Evolutionary conservation across 306 rosid species (phyloP).

Genomic region (Sechiopsis laciniata): DNA sequence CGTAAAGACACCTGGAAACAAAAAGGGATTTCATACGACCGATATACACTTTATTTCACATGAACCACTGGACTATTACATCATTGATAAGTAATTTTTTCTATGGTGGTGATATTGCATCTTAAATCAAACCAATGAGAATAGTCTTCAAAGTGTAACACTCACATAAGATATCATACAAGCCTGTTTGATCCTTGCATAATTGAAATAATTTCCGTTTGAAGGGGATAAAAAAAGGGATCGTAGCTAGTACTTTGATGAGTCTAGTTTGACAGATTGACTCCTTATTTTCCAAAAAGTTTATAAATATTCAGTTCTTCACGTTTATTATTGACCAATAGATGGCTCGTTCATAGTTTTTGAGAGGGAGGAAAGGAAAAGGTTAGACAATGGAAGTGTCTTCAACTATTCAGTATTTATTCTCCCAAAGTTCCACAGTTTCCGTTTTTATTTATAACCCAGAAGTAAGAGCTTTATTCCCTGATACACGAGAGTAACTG

Average conservation of each 20-base stretch:
- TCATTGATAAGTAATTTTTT: neutral
- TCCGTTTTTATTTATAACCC: too few relatives aligned
- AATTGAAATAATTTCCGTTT: neutral
- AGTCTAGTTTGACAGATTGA: too few relatives aligned
- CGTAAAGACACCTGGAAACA: slow-evolving; percentile 66
- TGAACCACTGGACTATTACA: neutral
- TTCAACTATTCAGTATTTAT: neutral
- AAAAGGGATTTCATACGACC: slow-evolving; percentile 20
- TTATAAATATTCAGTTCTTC: too few relatives aligned
- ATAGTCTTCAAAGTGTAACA: neutral
- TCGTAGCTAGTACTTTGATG: too few relatives aligned
- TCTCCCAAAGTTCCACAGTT: neutral
- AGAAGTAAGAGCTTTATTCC: too few relatives aligned
- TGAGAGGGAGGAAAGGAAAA: neutral
- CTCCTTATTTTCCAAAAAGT: too few relatives aligned
- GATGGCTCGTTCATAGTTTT: neutral
- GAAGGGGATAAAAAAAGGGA: too few relatives aligned
- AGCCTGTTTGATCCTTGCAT: neutral
- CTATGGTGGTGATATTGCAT: neutral
- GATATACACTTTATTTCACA: neutral
- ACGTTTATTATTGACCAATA: too few relatives aligned
- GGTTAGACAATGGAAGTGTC: neutral
- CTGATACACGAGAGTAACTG: too few relatives aligned
- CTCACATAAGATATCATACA: neutral
- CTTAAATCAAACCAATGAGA: too few relatives aligned